Percentiles rank a stretch among this genome's conserved stretches.
Evolutionary conservation across 1,139 yeast species (phyloP).

Genomic region (Candida sanyaensis): DNA sequence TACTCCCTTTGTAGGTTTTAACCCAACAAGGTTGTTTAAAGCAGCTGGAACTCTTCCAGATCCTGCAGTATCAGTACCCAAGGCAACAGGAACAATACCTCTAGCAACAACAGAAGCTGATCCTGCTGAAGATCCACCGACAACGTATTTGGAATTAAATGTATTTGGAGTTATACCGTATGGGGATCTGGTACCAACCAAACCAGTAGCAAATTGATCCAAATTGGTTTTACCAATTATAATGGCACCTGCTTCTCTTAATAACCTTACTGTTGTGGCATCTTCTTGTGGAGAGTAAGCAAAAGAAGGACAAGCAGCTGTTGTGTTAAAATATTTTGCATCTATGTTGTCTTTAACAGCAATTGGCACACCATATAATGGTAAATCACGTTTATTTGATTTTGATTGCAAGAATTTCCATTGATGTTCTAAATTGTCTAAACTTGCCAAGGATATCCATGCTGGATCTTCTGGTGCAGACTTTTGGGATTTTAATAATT

Average conservation of each 20-base stretch:
- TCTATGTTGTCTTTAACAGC: conserved; percentile 96
- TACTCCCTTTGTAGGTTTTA: conserved; percentile 89
- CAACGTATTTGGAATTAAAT: conserved; percentile 72
- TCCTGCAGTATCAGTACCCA: conserved; percentile 99
- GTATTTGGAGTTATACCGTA: conserved; percentile 86
- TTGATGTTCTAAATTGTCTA: conserved; percentile 65
- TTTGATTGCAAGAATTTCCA: conserved; percentile 75
- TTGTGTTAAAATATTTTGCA: conserved; percentile 76
- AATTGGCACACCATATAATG: conserved; percentile 88
- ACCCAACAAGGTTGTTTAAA: conserved; percentile 83
- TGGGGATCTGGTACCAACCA: conserved; percentile 93
- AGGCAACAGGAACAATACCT: conserved; percentile 83
- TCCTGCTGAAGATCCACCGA: conserved; percentile 97
- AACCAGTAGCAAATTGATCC: conserved; percentile 96
- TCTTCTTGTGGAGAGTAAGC: conserved; percentile 67
- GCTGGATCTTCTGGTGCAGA: conserved; percentile 68
- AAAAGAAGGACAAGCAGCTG: conserved; percentile 93
- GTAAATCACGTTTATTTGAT: conserved; percentile 50
- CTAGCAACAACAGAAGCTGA: conserved; percentile 87
- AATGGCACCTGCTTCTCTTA: conserved; percentile 86
- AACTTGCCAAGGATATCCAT: conserved; percentile 79
- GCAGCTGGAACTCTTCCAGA: conserved; percentile 99
- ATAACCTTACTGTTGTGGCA: conserved; percentile 67
- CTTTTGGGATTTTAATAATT: conserved; percentile 50
- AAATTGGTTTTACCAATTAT: conserved; percentile 89